Evolutionary conservation across 176 grass and related monocot genomes (phyloP), one percentile per base, ranked within the genome.

Genomic region (Bromus sterilis): DNA sequence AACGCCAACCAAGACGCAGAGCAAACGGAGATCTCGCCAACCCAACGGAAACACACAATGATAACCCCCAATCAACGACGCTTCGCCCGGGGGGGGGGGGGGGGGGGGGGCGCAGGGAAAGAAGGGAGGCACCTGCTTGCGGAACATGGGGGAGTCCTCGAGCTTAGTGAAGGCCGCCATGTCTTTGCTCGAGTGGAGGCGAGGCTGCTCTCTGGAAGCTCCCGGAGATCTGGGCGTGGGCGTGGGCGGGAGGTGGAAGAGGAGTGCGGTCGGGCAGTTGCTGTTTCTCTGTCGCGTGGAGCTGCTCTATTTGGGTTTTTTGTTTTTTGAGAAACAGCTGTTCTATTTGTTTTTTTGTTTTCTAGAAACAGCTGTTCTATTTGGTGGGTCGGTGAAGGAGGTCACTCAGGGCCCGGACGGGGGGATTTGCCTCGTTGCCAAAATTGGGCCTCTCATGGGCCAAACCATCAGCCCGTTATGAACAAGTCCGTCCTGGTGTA

Each of bases 101-200:
- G n/a, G n/a, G n/a, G n/a, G n/a, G n/a, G n/a, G n/a, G n/a, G 49
- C 21, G 26, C 35, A 66, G 51, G 68, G 41, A 65, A 32, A 63
- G 2, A 34, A 51, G 4, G 25, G 20, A 16, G 15, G 33, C 39
- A 98, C 95, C 95, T 98, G 95, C 67, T 95, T 93, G 74, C 93
- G 89, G 79, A 98, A 98, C 92, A 98, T 98, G 40, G 95, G 95
- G n/a, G 95, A 98, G 76, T 98, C 95, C 79, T 95, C 95, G 35
- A 98, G 91, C 90, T 93, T 98, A 79, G 89, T 89, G 84, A 98
- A 98, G 76, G 90, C 82, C 66, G 88, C 88, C 92, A 93, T 94
- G 62, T 59, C 61, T 33, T 49, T 40, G 20, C 30, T 85, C 70
- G 65, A 51, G 86, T 25, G 18, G 46, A 56, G 75, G 66, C 49